These are phyloP conservation scores for Fusarium drepaniforme DNA, from an alignment of 2,329 filamentous ascomycete species.

Conservation along the genomic window DNA sequence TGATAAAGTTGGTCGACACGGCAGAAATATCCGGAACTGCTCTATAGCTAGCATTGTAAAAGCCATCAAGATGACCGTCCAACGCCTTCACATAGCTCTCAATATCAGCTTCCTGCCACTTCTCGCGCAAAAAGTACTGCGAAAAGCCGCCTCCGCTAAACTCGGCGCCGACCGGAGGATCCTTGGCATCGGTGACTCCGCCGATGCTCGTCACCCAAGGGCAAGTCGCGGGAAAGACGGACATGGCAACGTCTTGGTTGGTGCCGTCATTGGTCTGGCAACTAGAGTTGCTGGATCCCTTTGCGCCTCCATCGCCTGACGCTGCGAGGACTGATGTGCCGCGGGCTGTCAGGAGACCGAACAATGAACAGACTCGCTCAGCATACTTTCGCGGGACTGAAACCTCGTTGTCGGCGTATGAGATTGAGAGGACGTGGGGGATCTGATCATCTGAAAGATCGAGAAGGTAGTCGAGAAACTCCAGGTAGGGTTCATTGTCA, in stretches of 20 bases:
- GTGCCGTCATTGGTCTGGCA: constrained; percentile 72
- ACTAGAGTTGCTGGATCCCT: constrained; percentile 58
- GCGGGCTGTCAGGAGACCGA: constrained; percentile 65
- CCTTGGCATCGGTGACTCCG: constrained; percentile 59
- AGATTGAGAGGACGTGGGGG: constrained; percentile 69
- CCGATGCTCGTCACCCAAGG: constrained; percentile 78
- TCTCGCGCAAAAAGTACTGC: constrained; percentile 59
- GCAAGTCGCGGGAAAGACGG: constrained; percentile 75
- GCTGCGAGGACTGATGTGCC: constrained; percentile 64
- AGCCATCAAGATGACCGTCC: constrained; percentile 55
- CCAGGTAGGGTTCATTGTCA: constrained; percentile 69
- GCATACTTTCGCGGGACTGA: constrained; percentile 66
- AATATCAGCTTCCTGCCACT: constrained; percentile 59
- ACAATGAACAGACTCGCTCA: constrained; percentile 62
- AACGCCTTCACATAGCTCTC: constrained; percentile 55
- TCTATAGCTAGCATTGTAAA: constrained; percentile 60
- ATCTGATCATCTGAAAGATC: constrained; percentile 56
- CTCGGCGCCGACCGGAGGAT: constrained; percentile 56
- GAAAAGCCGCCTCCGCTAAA: constrained; percentile 67
- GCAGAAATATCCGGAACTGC: constrained; percentile 65
- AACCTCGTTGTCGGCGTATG: constrained; percentile 70
- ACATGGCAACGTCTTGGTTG: constrained; percentile 66
- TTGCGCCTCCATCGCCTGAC: constrained; percentile 64
- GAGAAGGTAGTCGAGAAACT: constrained; percentile 65
- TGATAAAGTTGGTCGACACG: constrained; percentile 69